These are phyloP conservation scores for Trichophyton equinum DNA, from an alignment of 2,329 filamentous ascomycete genomes.

Conservation along the genomic window DNA sequence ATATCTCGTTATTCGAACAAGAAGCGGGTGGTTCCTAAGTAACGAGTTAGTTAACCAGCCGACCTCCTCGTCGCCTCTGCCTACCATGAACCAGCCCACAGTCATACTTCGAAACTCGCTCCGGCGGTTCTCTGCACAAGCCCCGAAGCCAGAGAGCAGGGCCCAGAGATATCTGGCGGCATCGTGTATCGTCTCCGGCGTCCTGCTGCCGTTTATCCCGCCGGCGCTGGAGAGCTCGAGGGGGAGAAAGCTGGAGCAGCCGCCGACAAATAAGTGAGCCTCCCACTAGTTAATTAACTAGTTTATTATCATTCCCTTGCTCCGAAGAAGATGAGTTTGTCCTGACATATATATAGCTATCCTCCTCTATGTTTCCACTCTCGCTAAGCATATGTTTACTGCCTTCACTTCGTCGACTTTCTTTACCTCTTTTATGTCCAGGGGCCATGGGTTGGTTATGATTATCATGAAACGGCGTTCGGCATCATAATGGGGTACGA, in stretches of 20 bases:
- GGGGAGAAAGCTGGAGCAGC: slow-evolving; percentile 27
- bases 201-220: slow-evolving; percentile 35
- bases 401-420: not conserved
- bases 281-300: not conserved
- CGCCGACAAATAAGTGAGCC: slow-evolving; percentile 19
- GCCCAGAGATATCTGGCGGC: slow-evolving; percentile 29
- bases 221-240: slow-evolving; percentile 36
- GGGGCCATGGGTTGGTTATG: too few relatives aligned
- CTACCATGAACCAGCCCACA: not conserved
- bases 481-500: not conserved
- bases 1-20: too few relatives aligned
- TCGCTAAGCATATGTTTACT: slow-evolving; percentile 18
- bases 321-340: too few relatives aligned
- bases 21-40: too few relatives aligned
- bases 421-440: not conserved
- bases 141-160: slow-evolving; percentile 24
- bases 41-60: not conserved
- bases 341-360: slow-evolving; percentile 17
- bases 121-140: slow-evolving; percentile 34
- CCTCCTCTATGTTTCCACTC: slow-evolving; percentile 34
- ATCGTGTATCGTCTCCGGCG: slow-evolving; percentile 32
- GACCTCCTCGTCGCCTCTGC: not conserved
- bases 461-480: not conserved
- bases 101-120: slow-evolving; percentile 23
- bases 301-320: too few relatives aligned